Percentiles rank a stretch among this genome's conserved stretches.
These are phyloP conservation scores for Neofusicoccum ribis DNA, from an alignment of 2,329 filamentous ascomycete genomes.

Conservation along the genomic window DNA sequence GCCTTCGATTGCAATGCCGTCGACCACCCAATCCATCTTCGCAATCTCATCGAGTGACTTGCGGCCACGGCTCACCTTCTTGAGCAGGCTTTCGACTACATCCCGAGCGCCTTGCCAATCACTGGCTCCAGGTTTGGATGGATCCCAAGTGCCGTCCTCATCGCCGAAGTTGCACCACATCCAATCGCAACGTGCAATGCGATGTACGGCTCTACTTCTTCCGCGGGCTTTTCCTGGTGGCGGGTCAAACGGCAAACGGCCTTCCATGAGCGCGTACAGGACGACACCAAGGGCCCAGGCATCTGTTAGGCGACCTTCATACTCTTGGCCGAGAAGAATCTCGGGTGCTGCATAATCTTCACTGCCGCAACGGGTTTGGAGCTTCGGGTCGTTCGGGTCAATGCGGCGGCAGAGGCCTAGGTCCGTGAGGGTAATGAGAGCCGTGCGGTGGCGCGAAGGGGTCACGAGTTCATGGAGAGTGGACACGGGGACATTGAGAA, in stretches of 20 bases:
- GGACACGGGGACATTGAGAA: conserved; percentile 76
- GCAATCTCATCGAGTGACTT: conserved; percentile 75
- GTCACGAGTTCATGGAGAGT: conserved; percentile 66
- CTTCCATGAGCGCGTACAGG: conserved; percentile 89
- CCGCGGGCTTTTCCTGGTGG: conserved; percentile 74
- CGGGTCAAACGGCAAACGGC: conserved; percentile 89
- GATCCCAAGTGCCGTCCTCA: conserved; percentile 83
- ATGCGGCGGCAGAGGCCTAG: conserved; percentile 86
- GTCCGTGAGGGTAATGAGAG: conserved; percentile 86
- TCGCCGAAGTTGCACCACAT: conserved; percentile 86
- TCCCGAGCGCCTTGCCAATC: conserved; percentile 74
- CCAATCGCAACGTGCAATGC: conserved; percentile 96
- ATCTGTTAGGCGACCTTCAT: conserved; percentile 88
- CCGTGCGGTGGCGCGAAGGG: conserved; percentile 75
- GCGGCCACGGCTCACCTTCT: conserved; percentile 72
- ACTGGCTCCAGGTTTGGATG: conserved; percentile 61
- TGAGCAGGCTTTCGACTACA: conserved; percentile 81
- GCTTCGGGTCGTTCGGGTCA: conserved; percentile 73
- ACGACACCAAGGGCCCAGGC: conserved; percentile 94
- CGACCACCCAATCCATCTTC: conserved; percentile 71
- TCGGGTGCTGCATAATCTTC: conserved; percentile 98
- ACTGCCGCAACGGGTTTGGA: conserved; percentile 92
- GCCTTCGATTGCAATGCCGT: conserved; percentile 68
- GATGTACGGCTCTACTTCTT: conserved; percentile 78
- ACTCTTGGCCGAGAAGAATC: conserved; percentile 91